A percentile compares a stretch with the other conserved stretches of the same genome.
These are phyloP conservation scores for Licmophora abbreviata DNA, from an alignment of 108 stramenopile species.

Conservation along the genomic window DNA sequence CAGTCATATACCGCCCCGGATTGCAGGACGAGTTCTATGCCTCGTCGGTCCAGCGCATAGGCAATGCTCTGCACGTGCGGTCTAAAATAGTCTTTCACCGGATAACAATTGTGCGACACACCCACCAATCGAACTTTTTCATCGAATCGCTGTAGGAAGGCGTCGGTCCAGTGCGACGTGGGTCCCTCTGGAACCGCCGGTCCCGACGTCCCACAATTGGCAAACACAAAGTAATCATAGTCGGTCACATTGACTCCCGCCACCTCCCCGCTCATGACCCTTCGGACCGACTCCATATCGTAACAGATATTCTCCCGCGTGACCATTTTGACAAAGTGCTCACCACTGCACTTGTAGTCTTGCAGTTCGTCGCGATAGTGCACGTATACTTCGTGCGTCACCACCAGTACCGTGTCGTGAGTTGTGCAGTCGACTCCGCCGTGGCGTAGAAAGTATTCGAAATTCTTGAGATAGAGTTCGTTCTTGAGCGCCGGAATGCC, in stretches of 20 bases:
- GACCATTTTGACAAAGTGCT: constrained; percentile 14
- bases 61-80: constrained; percentile 42
- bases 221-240: constrained; percentile 43
- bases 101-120: constrained; percentile 21
- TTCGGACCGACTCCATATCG: constrained; percentile 39
- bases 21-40: constrained; percentile 15
- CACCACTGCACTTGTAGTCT: constrained; percentile 1
- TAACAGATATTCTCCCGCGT: constrained; percentile 33
- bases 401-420: constrained; percentile 21
- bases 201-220: constrained; percentile 43
- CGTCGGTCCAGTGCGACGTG: constrained; percentile 25
- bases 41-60: constrained; percentile 27
- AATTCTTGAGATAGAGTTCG: constrained; percentile 37
- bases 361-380: too few relatives aligned
- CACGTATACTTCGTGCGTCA: too few relatives aligned
- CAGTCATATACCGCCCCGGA: constrained; percentile 41
- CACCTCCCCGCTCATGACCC: not conserved
- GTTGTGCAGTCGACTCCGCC: constrained; percentile 26
- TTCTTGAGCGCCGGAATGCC: too few relatives aligned
- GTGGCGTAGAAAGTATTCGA: constrained; percentile 37
- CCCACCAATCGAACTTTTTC: constrained; percentile 28
- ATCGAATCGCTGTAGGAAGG: constrained; percentile 26
- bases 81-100: not conserved
- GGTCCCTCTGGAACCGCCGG: constrained; percentile 6
- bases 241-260: constrained; percentile 10